Percentiles rank a stretch among this genome's conserved stretches.
phyloP scores from a whole-genome alignment of 164 flowering plant species.

The Macadamia integrifolia region DNA sequence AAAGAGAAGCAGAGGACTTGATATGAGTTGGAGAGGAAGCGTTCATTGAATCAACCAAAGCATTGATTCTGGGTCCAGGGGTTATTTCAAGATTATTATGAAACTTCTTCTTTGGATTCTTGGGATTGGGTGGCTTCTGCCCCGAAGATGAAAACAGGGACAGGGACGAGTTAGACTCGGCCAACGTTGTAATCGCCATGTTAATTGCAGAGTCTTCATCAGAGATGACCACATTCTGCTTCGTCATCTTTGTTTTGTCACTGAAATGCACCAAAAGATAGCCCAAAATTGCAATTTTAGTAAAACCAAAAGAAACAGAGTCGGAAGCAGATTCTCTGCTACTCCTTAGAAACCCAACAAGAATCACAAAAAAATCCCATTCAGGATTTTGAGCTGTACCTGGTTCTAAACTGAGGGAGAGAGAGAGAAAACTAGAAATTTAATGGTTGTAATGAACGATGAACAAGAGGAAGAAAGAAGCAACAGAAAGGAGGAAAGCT shows the following conservation, averaged over 20 bases:
- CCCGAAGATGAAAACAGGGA: slow-evolving; percentile 27
- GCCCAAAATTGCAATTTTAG: neutral
- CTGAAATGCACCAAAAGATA: neutral
- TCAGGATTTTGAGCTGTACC: neutral
- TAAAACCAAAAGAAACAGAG: neutral
- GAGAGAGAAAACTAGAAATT: too few relatives aligned
- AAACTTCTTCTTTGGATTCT: slow-evolving; percentile 21
- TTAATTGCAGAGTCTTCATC: slow-evolving; percentile 26
- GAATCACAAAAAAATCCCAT: neutral
- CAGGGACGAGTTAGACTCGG: slow-evolving; percentile 16
- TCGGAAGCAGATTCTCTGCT: too few relatives aligned
- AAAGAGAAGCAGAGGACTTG: slow-evolving; percentile 30
- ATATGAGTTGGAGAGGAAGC: slow-evolving; percentile 79
- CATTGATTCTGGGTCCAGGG: slow-evolving; percentile 32
- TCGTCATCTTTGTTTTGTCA: slow-evolving; percentile 37
- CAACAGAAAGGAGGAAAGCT: slow-evolving; percentile 1
- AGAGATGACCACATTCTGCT: slow-evolving; percentile 46
- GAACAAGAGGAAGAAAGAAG: too few relatives aligned
- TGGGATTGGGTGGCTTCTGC: slow-evolving; percentile 28
- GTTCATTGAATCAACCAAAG: slow-evolving; percentile 85
- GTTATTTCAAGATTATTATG: slow-evolving; percentile 39
- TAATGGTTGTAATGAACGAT: too few relatives aligned
- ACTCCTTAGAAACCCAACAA: neutral
- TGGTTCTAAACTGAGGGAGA: neutral
- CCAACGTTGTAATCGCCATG: slow-evolving; percentile 23